Conservation (phyloP, 805 yeast species). For the Metschnikowia matae region DNA sequence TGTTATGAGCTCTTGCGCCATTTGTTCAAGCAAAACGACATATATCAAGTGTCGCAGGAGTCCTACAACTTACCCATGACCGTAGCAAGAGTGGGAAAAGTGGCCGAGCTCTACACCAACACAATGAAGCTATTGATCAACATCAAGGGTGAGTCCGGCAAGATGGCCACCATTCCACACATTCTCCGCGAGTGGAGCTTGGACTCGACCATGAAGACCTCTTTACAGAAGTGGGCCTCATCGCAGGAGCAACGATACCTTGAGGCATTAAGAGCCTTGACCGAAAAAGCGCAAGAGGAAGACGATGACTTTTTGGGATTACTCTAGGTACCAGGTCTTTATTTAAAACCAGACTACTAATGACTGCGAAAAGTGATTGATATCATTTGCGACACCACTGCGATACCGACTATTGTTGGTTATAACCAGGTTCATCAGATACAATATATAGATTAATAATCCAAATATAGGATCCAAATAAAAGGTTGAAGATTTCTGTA, state of each 20-base stretch:
- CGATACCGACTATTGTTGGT: too few species aligned
- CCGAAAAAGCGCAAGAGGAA: constrained; percentile 26
- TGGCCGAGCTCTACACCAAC: constrained; percentile 15
- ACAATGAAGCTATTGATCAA: constrained; percentile 27
- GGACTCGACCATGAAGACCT: constrained; percentile 25
- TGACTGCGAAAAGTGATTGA: too few species aligned
- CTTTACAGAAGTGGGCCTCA: constrained; percentile 21
- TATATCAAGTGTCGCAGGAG: constrained; percentile 11
- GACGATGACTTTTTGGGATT: constrained; percentile 32
- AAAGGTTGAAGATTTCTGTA: too few species aligned
- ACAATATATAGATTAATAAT: too few species aligned
- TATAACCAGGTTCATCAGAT: too few species aligned
- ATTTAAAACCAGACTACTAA: too few species aligned
- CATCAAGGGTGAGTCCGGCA: constrained; percentile 24
- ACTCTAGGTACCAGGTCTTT: constrained; percentile 13
- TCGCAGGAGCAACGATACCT: constrained; percentile 20
- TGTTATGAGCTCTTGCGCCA: constrained; percentile 23
- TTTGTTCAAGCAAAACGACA: constrained; percentile 13
- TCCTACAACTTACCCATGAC: constrained; percentile 18
- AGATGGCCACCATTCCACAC: constrained; percentile 27
- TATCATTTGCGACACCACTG: too few species aligned
- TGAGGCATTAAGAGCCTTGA: constrained; percentile 21
- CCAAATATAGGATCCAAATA: too few species aligned
- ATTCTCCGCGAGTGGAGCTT: constrained; percentile 37
- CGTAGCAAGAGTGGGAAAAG: constrained; percentile 2